Evolutionary conservation across 257 asterid species (phyloP).

Genomic region (Ehretia macrophylla): DNA sequence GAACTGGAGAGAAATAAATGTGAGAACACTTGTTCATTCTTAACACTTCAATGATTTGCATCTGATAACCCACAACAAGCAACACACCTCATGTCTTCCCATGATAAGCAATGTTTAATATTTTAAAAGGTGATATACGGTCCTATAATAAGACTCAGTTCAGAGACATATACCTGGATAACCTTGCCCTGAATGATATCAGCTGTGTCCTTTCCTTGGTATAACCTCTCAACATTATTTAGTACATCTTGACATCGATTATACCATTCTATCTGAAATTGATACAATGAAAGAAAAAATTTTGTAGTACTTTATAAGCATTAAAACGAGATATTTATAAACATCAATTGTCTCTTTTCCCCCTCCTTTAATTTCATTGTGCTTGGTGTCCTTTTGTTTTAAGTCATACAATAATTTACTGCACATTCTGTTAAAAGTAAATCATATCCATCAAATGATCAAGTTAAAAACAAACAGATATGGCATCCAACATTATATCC

Average conservation of each 20-base stretch:
- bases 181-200: conserved; percentile 82
- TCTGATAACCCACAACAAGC: conserved; percentile 1
- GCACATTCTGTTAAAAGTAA: too few species aligned
- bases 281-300: neutral
- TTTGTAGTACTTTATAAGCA: neutral
- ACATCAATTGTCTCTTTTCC: too few species aligned
- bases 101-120: neutral
- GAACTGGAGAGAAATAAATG: conserved; percentile 40
- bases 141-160: neutral
- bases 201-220: conserved; percentile 70
- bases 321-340: too few species aligned
- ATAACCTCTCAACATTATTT: conserved; percentile 63
- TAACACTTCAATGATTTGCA: neutral
- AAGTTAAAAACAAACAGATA: too few species aligned
- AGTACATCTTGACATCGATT: conserved; percentile 59
- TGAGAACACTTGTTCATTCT: conserved; percentile 14
- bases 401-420: too few species aligned
- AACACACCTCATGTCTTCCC: neutral
- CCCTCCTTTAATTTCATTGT: too few species aligned
- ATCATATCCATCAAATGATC: too few species aligned
- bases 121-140: neutral
- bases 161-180: conserved; percentile 57
- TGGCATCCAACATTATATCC: too few species aligned
- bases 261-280: conserved; percentile 78
- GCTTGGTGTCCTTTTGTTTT: too few species aligned